Conservation (phyloP, 108 stramenopile species). For the Pseudonitzschia multiseries region DNA sequence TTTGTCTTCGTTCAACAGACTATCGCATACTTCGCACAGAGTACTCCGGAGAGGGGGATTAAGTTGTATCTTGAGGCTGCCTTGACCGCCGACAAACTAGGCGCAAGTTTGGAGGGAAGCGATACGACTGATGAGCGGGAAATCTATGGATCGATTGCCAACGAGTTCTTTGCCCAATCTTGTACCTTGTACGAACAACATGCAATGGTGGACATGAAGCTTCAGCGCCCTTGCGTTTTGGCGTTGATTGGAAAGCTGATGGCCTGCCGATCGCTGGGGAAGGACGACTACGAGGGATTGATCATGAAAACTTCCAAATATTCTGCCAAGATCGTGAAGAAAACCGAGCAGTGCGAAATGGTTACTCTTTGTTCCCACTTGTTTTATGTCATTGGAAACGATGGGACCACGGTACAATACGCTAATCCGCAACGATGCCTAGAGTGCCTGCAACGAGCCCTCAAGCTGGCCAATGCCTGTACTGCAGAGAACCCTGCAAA, state of each 20-base stretch:
- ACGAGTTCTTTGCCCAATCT: constrained; percentile 95
- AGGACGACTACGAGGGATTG: constrained; percentile 90
- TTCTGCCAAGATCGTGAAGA: constrained; percentile 92
- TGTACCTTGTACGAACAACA: constrained; percentile 93
- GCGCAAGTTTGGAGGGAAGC: constrained; percentile 18
- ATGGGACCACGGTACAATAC: constrained; percentile 26
- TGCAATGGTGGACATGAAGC: constrained; percentile 68
- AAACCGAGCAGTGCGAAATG: constrained; percentile 93
- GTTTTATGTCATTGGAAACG: constrained; percentile 64
- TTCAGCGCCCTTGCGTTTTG: constrained; percentile 81
- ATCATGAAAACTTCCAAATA: constrained; percentile 94
- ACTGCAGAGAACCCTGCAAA: constrained; percentile 68
- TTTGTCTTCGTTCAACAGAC: constrained; percentile 94
- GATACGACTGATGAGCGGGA: constrained; percentile 27
- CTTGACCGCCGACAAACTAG: constrained; percentile 74
- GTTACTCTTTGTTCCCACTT: constrained; percentile 89
- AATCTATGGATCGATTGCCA: constrained; percentile 78
- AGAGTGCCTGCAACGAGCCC: constrained; percentile 91
- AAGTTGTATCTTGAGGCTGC: constrained; percentile 92
- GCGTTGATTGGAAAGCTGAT: constrained; percentile 90
- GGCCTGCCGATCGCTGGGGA: constrained; percentile 60
- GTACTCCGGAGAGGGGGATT: constrained; percentile 73
- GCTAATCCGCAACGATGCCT: constrained; percentile 88
- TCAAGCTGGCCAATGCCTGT: constrained; percentile 91
- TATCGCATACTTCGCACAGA: constrained; percentile 71